phyloP scores from a whole-genome alignment of 208 protist species.

The Kentomonas sorsogonicus region DNA sequence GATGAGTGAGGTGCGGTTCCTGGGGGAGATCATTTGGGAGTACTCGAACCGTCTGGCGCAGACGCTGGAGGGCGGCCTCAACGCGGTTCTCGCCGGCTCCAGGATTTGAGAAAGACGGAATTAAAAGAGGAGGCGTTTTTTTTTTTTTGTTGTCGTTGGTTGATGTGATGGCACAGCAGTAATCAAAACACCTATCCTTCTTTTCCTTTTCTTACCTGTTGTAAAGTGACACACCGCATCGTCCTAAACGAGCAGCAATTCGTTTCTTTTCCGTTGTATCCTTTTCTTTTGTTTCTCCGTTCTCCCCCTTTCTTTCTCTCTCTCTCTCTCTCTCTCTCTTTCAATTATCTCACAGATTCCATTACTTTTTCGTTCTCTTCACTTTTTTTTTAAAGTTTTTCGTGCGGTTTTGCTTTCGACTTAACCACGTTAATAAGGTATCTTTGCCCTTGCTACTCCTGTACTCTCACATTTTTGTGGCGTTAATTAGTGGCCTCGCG shows the following conservation, averaged over 20 bases:
- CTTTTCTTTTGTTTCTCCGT: background rate
- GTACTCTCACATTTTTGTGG: too few species aligned
- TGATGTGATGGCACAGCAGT: too few species aligned
- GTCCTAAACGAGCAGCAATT: background rate
- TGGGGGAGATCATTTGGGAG: constrained; percentile 72
- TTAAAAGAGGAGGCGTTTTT: constrained; percentile 5
- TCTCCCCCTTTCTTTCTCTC: background rate
- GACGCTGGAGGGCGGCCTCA: constrained; percentile 72
- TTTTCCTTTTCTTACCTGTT: constrained; percentile 14
- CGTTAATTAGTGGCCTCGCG: too few species aligned
- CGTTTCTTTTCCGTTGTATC: background rate
- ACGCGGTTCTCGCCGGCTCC: constrained; percentile 71
- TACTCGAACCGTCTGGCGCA: constrained; percentile 62
- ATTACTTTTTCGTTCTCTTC: too few species aligned
- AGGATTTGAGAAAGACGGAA: too few species aligned
- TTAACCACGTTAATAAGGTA: too few species aligned
- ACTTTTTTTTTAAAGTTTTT: too few species aligned
- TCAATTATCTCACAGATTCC: background rate
- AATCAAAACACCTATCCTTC: constrained; percentile 2
- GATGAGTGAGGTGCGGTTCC: constrained; percentile 42
- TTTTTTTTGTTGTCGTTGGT: constrained; percentile 6
- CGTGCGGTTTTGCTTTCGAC: too few species aligned
- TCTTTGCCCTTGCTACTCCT: too few species aligned
- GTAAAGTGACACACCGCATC: background rate
- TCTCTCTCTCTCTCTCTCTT: constrained; percentile 8